Conservation (phyloP, 768 basidiomycete species). For the Crepidotus variabilis region DNA sequence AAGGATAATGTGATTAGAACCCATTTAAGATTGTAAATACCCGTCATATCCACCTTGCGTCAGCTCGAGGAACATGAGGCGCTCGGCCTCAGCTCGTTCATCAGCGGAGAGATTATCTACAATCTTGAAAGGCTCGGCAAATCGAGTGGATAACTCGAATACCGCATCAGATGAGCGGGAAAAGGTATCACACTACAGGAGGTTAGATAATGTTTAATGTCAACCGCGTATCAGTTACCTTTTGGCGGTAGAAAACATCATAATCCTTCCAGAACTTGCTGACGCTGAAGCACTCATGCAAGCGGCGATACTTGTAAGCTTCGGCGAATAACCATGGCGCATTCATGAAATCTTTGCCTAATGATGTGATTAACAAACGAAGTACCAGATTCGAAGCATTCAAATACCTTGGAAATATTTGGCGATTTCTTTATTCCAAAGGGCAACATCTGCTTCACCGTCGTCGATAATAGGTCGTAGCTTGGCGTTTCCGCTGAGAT, state of each 20-base stretch:
- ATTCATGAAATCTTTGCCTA: slow-evolving; percentile 90
- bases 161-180: slow-evolving; percentile 89
- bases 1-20: neutral
- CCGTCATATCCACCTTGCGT: slow-evolving; percentile 65
- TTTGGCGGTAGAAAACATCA: slow-evolving; percentile 94
- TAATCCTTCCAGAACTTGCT: slow-evolving; percentile 89
- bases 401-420: slow-evolving; percentile 83
- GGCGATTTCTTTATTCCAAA: slow-evolving; percentile 98
- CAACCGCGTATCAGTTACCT: slow-evolving; percentile 37
- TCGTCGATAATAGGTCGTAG: slow-evolving; percentile 89
- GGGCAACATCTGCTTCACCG: slow-evolving; percentile 84
- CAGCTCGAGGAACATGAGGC: slow-evolving; percentile 86
- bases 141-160: slow-evolving; percentile 90
- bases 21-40: neutral
- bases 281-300: slow-evolving; percentile 91
- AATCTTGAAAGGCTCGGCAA: slow-evolving; percentile 78
- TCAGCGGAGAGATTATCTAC: slow-evolving; percentile 45
- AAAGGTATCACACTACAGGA: slow-evolving; percentile 83
- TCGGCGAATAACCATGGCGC: slow-evolving; percentile 97
- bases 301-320: slow-evolving; percentile 88
- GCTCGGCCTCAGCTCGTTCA: slow-evolving; percentile 67
- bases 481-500: slow-evolving; percentile 80
- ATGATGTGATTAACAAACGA: neutral
- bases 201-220: neutral
- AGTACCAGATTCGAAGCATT: neutral